Conservation (phyloP, 495 filamentous ascomycete genomes). For the Sordaria brevicollis region DNA sequence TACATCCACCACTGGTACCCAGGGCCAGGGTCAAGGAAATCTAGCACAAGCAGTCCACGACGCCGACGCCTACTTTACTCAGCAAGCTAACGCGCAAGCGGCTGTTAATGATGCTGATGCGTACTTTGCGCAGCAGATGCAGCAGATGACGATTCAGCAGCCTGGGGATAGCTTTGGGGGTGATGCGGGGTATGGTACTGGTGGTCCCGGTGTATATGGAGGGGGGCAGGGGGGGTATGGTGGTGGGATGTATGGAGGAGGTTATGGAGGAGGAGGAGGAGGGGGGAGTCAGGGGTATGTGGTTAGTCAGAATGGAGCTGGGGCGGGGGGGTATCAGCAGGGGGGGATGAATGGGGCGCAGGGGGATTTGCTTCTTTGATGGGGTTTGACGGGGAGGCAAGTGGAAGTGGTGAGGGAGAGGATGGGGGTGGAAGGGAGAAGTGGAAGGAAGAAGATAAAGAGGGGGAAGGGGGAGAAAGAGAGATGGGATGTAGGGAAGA, state of each 20-base stretch:
- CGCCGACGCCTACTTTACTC: slow-evolving; percentile 78
- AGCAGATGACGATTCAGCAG: slow-evolving; percentile 50
- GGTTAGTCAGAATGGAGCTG: slow-evolving; percentile 54
- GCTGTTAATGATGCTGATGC: slow-evolving; percentile 76
- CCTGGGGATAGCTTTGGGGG: slow-evolving; percentile 39
- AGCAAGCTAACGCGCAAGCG: slow-evolving; percentile 24
- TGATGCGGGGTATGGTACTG: slow-evolving; percentile 23
- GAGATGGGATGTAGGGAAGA: no score
- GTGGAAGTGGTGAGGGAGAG: not conserved
- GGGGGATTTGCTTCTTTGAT: slow-evolving; percentile 47
- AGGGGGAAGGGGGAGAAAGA: no score
- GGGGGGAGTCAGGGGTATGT: slow-evolving; percentile 54
- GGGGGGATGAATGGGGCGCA: slow-evolving; percentile 7
- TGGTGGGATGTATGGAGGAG: slow-evolving; percentile 26
- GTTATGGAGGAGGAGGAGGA: no score
- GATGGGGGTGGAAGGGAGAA: not conserved
- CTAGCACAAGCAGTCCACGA: slow-evolving; percentile 65
- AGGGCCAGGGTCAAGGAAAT: slow-evolving; percentile 23
- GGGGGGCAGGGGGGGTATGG: slow-evolving; percentile 25
- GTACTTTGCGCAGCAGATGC: slow-evolving; percentile 76
- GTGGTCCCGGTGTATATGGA: no score
- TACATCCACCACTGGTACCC: not conserved
- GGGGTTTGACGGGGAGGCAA: no score
- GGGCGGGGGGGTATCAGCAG: slow-evolving; percentile 36
- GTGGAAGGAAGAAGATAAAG: not conserved